Base-by-base conservation (phyloP, 306 rosid species). In the Dalbergia oliveri region DNA sequence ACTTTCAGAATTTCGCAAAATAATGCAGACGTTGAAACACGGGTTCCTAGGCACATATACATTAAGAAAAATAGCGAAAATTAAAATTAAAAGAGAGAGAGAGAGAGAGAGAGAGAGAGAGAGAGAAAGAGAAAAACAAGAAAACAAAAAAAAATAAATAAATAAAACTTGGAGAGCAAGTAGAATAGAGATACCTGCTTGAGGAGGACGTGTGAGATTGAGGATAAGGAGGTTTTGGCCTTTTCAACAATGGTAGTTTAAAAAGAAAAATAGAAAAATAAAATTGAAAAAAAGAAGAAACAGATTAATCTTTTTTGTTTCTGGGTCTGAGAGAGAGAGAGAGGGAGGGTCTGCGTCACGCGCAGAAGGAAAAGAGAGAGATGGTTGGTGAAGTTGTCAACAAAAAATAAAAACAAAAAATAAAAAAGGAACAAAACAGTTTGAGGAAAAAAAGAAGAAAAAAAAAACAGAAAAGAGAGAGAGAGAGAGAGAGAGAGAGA, bases 321-420 rank as follows among this genome's bases (percentile, higher is more conserved):
- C 78, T 69, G 78, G 16, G 79, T 51, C 47, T 26, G 71, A 66
- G 73, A 69, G 80, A 76, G 75, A 84, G 76, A 73, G 73, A 77
- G 56, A 78, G 41, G 78, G 54, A 57, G 88, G 73, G 85, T 71
- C 88, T 78, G 86, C 81, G 90, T 81, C 84, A 86, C 78, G 88
- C 90, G 89, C 90, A 73, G 82, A 73, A 73, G 61, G 72, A 10
- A 49, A 64, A 74, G 60, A 80, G 43, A 79, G 76, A 62, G 79
- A 72, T 80, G 84, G 88, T 87, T 83, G 73, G 85, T 68, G 86
- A 78, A 51, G 82, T 70, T 57, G 78, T 84, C 82, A 81, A 85
- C 66, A 69, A 78, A 78, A 66, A 73, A 78, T 16, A 81, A 69
- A 78, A 58, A 61, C 0, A 21, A 50, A 68, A 21, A 11, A 21